Evolutionary conservation across 192 early-diverging fungal genomes (phyloP).

Genomic region (Lobosporangium transversale): DNA sequence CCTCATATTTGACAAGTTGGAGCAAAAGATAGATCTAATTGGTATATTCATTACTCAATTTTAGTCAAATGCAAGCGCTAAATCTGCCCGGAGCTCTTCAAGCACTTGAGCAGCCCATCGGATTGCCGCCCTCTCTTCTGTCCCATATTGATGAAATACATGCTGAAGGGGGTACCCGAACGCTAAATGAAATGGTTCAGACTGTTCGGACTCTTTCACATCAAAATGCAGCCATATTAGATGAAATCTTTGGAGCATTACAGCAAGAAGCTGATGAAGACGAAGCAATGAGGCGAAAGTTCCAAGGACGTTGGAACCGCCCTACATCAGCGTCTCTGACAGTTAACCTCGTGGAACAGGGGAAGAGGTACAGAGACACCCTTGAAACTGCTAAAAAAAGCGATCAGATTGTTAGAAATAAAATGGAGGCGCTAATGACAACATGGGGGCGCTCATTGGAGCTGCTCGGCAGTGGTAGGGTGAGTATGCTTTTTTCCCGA

Average conservation of each 20-base stretch:
- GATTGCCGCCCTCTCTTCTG: constrained; percentile 76
- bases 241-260: constrained; percentile 72
- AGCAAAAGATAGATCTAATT: no score
- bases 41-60: no score
- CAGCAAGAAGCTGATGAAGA: constrained; percentile 79
- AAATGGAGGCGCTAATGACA: constrained; percentile 58
- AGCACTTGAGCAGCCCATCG: constrained; percentile 78
- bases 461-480: constrained; percentile 57
- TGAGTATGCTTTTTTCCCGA: constrained; percentile 3
- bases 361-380: constrained; percentile 63
- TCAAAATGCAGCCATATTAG: constrained; percentile 67
- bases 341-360: constrained; percentile 63
- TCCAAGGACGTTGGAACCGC: constrained; percentile 67
- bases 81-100: constrained; percentile 78
- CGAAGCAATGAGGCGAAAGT: constrained; percentile 66
- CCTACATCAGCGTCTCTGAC: constrained; percentile 64
- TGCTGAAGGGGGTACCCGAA: constrained; percentile 71
- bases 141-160: constrained; percentile 80
- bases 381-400: constrained; percentile 68
- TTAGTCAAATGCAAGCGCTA: constrained; percentile 71
- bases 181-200: constrained; percentile 71
- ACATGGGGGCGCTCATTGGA: constrained; percentile 68
- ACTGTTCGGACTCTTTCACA: constrained; percentile 64
- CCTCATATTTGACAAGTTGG: no score
- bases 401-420: constrained; percentile 63